Percentiles rank a stretch among this genome's conserved stretches.
Conservation (phyloP, 2,329 filamentous ascomycete species). For the Botrytis fabae region DNA sequence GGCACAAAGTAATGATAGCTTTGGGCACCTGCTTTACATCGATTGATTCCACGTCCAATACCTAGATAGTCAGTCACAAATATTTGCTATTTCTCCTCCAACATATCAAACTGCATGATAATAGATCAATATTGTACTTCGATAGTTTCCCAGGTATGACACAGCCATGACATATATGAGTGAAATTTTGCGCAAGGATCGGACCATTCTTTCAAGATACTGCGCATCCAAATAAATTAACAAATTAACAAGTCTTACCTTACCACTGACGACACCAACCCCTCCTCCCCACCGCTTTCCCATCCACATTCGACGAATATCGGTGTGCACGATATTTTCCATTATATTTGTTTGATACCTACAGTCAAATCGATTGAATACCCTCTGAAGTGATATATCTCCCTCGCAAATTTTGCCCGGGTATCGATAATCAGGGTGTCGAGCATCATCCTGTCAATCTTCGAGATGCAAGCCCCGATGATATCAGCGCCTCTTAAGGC, state of each 20-base stretch:
- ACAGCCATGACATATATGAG: conserved; percentile 18
- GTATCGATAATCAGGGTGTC: conserved; percentile 20
- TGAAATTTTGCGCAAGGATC: conserved; percentile 23
- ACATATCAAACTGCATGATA: neutral
- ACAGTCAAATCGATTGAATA: neutral
- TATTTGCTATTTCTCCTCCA: neutral
- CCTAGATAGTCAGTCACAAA: conserved; percentile 10
- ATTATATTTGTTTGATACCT: neutral
- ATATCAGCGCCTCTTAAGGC: conserved; percentile 88
- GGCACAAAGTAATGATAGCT: conserved; percentile 22
- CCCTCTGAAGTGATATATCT: neutral
- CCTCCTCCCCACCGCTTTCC: conserved; percentile 24
- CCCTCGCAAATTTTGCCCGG: conserved; percentile 1
- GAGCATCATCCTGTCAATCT: conserved; percentile 3
- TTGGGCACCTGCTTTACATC: conserved; percentile 7
- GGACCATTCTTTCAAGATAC: conserved; percentile 21
- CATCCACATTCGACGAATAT: conserved; percentile 9
- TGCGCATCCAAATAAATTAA: conserved; percentile 20
- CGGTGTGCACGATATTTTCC: conserved; percentile 9
- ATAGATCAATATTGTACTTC: neutral
- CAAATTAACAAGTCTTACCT: conserved; percentile 20
- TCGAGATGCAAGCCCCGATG: conserved; percentile 82
- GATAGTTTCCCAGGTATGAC: conserved; percentile 12
- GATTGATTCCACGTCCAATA: neutral
- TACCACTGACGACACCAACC: conserved; percentile 18